Percentiles rank a stretch among this genome's conserved stretches.
Conservation (phyloP, 2,329 filamentous ascomycete species). For the Neonectria ditissima region DNA sequence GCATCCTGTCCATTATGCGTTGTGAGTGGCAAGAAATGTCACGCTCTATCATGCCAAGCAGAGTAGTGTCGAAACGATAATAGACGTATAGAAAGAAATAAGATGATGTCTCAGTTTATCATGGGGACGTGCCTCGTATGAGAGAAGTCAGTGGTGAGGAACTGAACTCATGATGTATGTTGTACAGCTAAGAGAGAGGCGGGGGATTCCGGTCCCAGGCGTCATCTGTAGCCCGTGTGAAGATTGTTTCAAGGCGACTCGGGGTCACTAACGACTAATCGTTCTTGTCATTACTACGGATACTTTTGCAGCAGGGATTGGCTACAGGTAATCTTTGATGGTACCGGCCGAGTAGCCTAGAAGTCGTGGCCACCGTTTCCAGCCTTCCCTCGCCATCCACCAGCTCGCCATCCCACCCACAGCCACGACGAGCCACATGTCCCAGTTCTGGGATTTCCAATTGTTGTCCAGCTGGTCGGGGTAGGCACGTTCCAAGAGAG, state of each 20-base stretch:
- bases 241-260: neutral
- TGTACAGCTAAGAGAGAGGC: neutral
- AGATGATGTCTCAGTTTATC: slow-evolving; percentile 21
- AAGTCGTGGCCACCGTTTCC: slow-evolving; percentile 31
- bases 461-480: slow-evolving; percentile 46
- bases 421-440: slow-evolving; percentile 46
- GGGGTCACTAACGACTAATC: neutral
- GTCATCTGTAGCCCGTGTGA: slow-evolving; percentile 8
- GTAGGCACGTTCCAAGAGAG: slow-evolving; percentile 54
- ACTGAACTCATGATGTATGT: neutral
- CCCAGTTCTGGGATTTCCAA: slow-evolving; percentile 56
- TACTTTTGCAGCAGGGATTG: slow-evolving; percentile 10
- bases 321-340: slow-evolving; percentile 1
- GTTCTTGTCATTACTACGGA: neutral
- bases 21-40: slow-evolving; percentile 21
- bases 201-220: neutral
- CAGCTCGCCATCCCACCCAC: slow-evolving; percentile 27
- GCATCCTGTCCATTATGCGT: slow-evolving; percentile 27
- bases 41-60: slow-evolving; percentile 26
- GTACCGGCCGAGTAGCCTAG: slow-evolving; percentile 7
- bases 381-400: slow-evolving; percentile 37
- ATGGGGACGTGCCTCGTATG: neutral
- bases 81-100: slow-evolving; percentile 42
- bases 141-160: neutral
- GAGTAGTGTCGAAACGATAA: slow-evolving; percentile 36